Evolutionary conservation across 1,284 basidiomycete species (phyloP), one percentile per base, ranked within the genome.

Genomic region (Naganishia sp.): DNA sequence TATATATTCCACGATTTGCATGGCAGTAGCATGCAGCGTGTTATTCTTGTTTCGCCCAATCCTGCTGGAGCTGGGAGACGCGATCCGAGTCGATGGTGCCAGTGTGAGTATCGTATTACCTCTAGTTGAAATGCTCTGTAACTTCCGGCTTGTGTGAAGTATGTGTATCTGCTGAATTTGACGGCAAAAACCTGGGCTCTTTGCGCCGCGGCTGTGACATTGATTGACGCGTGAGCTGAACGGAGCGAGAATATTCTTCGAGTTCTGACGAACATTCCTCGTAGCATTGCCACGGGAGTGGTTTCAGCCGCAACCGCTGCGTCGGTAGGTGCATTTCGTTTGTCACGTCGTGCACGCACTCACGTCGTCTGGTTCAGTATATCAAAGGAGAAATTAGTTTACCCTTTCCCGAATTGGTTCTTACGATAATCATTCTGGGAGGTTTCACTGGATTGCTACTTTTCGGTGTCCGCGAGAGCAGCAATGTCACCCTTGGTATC

Each of bases 301-400:
- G 72, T 73, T 6, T 71, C 70, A 1, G 73, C 73, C 6, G 73
- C 69, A 0, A 74, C 73, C 3, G 73, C 72, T 0, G 68, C 72
- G 2, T 64, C 65, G 13, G 65, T 66, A 33, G 46, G 52, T 43
- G 16, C 16, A 31, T 21, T 7, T 2, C 42, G 18, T 36, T 23
- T 33, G n/a, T 21, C 0, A 18, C 10, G 11, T 33, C 21, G 10
- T 5, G 28, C 46, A 42, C 48, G 44, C 16, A 66, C 36, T 50
- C 21, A 33, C 23, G n/a, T 5, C 48, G 23, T 54, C 28, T 28
- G 28, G 5, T 28, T 28, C 39, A 66, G 43, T 74, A 74, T 36
- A 71, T 74, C 57, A 56, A 65, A 2, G 69, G 69, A 43, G 70
- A 74, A 46, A 61, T 55, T 6, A 39, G 28, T 33, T n/a, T 65